Conservation (phyloP, 495 filamentous ascomycete genomes). For the Bacidia rubella region DNA sequence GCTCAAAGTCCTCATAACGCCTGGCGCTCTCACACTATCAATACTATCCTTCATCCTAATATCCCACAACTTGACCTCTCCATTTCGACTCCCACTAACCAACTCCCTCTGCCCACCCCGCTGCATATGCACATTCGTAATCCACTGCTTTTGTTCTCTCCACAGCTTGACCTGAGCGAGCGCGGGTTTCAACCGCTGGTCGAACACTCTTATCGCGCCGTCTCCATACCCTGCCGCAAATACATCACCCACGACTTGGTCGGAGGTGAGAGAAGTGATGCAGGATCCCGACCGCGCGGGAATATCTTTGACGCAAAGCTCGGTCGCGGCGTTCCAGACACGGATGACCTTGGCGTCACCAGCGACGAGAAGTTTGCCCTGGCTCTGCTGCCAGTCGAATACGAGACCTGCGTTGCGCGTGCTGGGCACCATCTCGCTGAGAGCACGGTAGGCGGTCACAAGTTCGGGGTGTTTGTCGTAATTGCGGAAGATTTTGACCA, state of each 20-base stretch:
- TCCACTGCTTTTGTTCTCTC: constrained; percentile 91
- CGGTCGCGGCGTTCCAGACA: constrained; percentile 87
- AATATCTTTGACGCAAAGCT: constrained; percentile 87
- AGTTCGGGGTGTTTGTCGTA: constrained; percentile 70
- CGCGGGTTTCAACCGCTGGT: constrained; percentile 66
- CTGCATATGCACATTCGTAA: constrained; percentile 93
- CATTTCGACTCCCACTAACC: constrained; percentile 72
- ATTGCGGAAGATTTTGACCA: constrained; percentile 85
- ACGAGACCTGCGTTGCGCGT: constrained; percentile 89
- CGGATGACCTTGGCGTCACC: constrained; percentile 92
- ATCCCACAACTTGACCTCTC: constrained; percentile 93
- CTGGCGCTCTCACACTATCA: constrained; percentile 57
- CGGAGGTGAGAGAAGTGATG: constrained; percentile 87
- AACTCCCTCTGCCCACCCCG: constrained; percentile 86
- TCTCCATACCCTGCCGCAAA: constrained; percentile 96
- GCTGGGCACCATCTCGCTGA: constrained; percentile 83
- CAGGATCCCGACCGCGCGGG: constrained; percentile 90
- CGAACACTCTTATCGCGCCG: constrained; percentile 89
- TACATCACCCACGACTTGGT: constrained; percentile 91
- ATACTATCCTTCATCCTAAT: constrained; percentile 69
- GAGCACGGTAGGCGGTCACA: constrained; percentile 80
- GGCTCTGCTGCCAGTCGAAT: constrained; percentile 97
- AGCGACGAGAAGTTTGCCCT: constrained; percentile 82
- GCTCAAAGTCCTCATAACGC: constrained; percentile 66
- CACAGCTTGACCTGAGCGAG: constrained; percentile 87